These are phyloP conservation scores for Pyrenochaeta sp. DNA, from an alignment of 2,329 filamentous ascomycete species.

Conservation along the genomic window DNA sequence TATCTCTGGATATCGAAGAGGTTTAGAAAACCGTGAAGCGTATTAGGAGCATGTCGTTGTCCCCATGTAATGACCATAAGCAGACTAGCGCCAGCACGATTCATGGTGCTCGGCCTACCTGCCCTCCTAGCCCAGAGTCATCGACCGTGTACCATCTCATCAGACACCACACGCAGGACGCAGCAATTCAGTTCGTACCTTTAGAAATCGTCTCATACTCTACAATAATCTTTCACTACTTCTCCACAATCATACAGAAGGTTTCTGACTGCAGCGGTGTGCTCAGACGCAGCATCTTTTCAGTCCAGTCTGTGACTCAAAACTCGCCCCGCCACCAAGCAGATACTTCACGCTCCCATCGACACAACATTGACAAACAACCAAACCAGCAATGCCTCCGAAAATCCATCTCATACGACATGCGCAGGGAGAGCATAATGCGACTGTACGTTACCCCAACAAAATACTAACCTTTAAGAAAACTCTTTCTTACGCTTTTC, in stretches of 20 bases:
- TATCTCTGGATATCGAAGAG: no score
- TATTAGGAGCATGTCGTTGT: neutral
- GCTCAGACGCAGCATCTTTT: neutral
- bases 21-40: no score
- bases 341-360: neutral
- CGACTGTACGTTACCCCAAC: conserved; percentile 28
- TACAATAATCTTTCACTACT: neutral
- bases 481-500: conserved; percentile 53
- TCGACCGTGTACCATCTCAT: neutral
- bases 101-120: neutral
- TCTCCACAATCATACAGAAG: neutral
- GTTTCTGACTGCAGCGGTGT: neutral
- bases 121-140: neutral
- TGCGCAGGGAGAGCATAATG: conserved; percentile 80
- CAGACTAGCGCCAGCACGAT: neutral
- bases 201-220: neutral
- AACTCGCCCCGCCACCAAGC: neutral
- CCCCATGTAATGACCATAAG: neutral
- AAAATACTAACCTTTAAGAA: neutral
- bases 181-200: neutral
- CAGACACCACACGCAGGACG: neutral
- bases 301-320: neutral
- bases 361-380: neutral
- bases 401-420: conserved; percentile 69
- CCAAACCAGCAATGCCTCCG: conserved; percentile 31